Evolutionary conservation across 345 rosid genomes (phyloP), one percentile per base, ranked within the genome.

Genomic region (Moricandia arvensis): DNA sequence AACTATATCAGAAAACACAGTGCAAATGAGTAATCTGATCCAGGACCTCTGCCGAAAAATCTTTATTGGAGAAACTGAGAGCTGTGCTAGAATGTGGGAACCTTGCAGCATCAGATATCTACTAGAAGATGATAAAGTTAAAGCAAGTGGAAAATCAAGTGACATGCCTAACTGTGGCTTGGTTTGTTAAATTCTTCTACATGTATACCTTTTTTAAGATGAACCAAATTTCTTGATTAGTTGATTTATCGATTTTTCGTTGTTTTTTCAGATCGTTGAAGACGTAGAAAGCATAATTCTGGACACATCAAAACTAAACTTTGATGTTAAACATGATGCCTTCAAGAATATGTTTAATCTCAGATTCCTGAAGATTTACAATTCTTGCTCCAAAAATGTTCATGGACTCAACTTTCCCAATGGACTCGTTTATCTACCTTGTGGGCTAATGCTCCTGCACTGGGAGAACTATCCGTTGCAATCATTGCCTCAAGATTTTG

Each of bases 41-140:
- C 82, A 62, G 58, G 83, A 70, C 24, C 15, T 83, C 54, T 75
- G 80, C 8, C 21, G 58, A 0, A 60, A 83, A 60, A 71, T 80
- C 17, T 72, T 49, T 4, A 29, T 33, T 0, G 3, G 58, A 49
- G 79, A 71, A 62, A 26, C n/a, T 3, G 8, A 0, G 38, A 60
- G 9, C 30, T 68, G 33, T 34, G 54, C 6, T n/a, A 72, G 76
- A 17, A 35, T 77, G 51, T 83, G 80, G 79, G 62, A 62, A 2
- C 21, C 55, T 13, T 5, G 13, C 5, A 72, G n/a, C 8, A 51
- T 78, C 4, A 38, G 34, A 8, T 29, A 35, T 1, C 75, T 83
- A n/a, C 74, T 83, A 34, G 75, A 74, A 30, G 35, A 76, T 5
- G 33, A 55, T 1, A 7, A 73, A 24, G 43, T 0, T 47, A 11